Evolutionary conservation across 2,329 filamentous ascomycete species (phyloP).

Genomic region (Botrytis squamosa): DNA sequence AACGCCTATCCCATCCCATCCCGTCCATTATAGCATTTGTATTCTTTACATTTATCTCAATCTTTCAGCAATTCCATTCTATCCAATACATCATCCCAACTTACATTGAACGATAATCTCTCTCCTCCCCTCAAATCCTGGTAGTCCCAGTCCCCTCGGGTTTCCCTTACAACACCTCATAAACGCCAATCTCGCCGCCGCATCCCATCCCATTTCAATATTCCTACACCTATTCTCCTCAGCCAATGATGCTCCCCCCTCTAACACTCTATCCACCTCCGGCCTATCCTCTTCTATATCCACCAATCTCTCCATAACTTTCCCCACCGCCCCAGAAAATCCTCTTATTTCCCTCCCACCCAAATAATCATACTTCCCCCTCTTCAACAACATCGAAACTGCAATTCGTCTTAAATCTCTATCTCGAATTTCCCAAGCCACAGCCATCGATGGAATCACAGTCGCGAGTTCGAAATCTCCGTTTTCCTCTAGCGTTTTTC

Average conservation of each 20-base stretch:
- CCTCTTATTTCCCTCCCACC: background rate
- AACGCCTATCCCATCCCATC: background rate
- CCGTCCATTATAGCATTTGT: background rate
- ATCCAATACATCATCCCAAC: background rate
- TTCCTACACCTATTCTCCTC: background rate
- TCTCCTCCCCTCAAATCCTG: background rate
- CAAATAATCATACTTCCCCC: background rate
- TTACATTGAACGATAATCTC: slow-evolving; percentile 4
- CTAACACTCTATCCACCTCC: background rate
- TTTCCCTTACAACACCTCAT: background rate
- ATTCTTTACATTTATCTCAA: background rate
- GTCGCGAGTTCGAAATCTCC: slow-evolving; percentile 33
- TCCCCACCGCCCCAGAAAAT: slow-evolving; percentile 7
- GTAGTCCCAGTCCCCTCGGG: no score
- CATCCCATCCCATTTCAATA: slow-evolving; percentile 17
- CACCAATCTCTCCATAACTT: slow-evolving; percentile 11
- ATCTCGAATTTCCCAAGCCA: slow-evolving; percentile 32
- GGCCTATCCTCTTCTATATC: slow-evolving; percentile 2
- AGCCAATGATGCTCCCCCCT: background rate
- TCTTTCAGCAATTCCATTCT: background rate
- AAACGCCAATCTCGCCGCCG: background rate
- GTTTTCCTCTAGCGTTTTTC: slow-evolving; percentile 24
- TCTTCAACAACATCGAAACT: slow-evolving; percentile 27
- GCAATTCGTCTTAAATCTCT: slow-evolving; percentile 27
- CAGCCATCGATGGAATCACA: slow-evolving; percentile 30